Evolutionary conservation across 495 filamentous ascomycete species (phyloP).

Genomic region (Pyrenula massariospora): DNA sequence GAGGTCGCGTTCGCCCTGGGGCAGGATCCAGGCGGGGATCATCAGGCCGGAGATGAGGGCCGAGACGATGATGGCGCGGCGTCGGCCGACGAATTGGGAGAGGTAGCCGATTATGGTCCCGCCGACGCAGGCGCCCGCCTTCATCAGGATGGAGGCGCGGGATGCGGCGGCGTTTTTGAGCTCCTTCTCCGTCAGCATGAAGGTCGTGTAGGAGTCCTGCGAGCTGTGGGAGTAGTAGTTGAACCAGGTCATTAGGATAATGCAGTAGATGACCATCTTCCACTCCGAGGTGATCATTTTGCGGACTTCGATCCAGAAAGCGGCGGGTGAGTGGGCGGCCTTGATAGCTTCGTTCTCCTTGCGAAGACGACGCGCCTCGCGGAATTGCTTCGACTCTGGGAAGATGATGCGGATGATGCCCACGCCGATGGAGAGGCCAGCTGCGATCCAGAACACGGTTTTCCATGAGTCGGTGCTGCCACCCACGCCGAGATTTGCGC

Average conservation of each 20-base stretch:
- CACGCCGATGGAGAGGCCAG: slow-evolving; percentile 50
- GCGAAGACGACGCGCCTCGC: slow-evolving; percentile 48
- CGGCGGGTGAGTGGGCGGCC: slow-evolving; percentile 28
- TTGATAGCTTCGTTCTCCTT: no score
- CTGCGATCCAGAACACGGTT: slow-evolving; percentile 51
- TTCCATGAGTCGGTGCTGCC: slow-evolving; percentile 46
- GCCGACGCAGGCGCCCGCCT: slow-evolving; percentile 61
- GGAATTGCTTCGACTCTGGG: slow-evolving; percentile 60
- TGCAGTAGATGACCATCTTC: slow-evolving; percentile 58
- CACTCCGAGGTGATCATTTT: slow-evolving; percentile 55
- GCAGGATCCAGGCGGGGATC: slow-evolving; percentile 65
- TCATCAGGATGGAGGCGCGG: slow-evolving; percentile 63
- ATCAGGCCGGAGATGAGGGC: slow-evolving; percentile 44
- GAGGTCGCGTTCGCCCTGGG: slow-evolving; percentile 39
- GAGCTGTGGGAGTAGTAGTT: slow-evolving; percentile 55
- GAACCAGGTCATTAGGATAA: slow-evolving; percentile 61
- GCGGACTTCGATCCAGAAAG: slow-evolving; percentile 51
- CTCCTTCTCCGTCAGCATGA: slow-evolving; percentile 56
- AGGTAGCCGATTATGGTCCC: slow-evolving; percentile 61
- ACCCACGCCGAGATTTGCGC: slow-evolving; percentile 55
- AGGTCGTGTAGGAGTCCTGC: slow-evolving; percentile 70
- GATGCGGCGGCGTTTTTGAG: slow-evolving; percentile 46
- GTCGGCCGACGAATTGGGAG: slow-evolving; percentile 60
- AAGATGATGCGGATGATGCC: slow-evolving; percentile 53
- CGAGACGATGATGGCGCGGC: slow-evolving; percentile 49